phyloP scores from a whole-genome alignment of 1,284 basidiomycete genomes.

The Cryptococcus depauperatus region DNA sequence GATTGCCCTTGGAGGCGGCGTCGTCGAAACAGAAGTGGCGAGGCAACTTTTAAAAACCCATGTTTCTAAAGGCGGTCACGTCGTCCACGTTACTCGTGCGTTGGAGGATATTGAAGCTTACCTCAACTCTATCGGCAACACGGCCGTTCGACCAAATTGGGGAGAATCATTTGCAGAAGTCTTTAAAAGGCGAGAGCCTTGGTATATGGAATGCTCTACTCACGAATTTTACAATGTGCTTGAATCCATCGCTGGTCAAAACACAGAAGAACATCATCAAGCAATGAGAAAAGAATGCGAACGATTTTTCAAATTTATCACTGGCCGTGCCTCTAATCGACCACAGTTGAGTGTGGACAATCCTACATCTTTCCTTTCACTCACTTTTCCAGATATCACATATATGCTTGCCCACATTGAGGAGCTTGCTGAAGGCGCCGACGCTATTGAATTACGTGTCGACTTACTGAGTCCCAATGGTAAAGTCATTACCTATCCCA shows the following conservation, averaged over 20 bases:
- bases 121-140: slow-evolving; percentile 55
- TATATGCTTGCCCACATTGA: slow-evolving; percentile 63
- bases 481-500: slow-evolving; percentile 44
- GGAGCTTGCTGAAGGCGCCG: slow-evolving; percentile 70
- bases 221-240: slow-evolving; percentile 73
- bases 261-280: slow-evolving; percentile 30
- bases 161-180: slow-evolving; percentile 75
- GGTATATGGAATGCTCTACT: slow-evolving; percentile 77
- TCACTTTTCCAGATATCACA: slow-evolving; percentile 83
- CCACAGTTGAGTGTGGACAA: slow-evolving; percentile 53
- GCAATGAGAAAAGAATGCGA: slow-evolving; percentile 37
- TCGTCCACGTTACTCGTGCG: slow-evolving; percentile 65
- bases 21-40: slow-evolving; percentile 77
- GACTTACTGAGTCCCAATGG: slow-evolving; percentile 66
- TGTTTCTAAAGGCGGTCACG: slow-evolving; percentile 54
- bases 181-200: slow-evolving; percentile 71
- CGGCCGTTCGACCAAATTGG: slow-evolving; percentile 72
- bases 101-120: slow-evolving; percentile 66
- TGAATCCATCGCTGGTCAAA: slow-evolving; percentile 29
- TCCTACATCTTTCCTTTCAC: slow-evolving; percentile 80
- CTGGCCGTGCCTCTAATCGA: slow-evolving; percentile 63
- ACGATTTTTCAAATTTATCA: slow-evolving; percentile 81
- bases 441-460: slow-evolving; percentile 87
- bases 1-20: slow-evolving; percentile 88
- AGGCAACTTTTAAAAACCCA: slow-evolving; percentile 65